Base-by-base conservation (phyloP, 306 rosid species). In the Cucurbita argyrosperma region DNA sequence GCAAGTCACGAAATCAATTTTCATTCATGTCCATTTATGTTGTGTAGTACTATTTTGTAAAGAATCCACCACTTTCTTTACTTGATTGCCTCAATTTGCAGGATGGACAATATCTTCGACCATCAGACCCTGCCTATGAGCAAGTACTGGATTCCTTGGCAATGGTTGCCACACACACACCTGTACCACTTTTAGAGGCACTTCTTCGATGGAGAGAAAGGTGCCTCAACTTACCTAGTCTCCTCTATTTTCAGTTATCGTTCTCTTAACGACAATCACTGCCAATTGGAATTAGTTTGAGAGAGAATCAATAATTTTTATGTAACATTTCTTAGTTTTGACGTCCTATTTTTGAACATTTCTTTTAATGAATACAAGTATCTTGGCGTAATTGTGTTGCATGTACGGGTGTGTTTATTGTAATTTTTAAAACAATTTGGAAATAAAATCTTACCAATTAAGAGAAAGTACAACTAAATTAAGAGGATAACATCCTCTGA, bases 71-170 rank as follows among this genome's bases (percentile, higher is more conserved):
- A 23, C 19, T 13, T 30, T 7, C 4, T 35, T 30, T 42, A 13
- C 50, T 56, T 70, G 50, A 4, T 43, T 38, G 40, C 38, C 43
- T 58, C 47, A 66, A 52, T 59, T 64, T 53, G 52, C 76, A 89
- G 90, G 99, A 95, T 91, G 99, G 97, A 56, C 99, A 91, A 58
- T 89, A 91, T 78, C 96, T 95, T 67, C 97, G 97, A 72, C 96
- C 99, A 46, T 95, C 99, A 15, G 99, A 95, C 71, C 99, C 97
- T 23, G 99, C 97, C 14, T 95, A 95, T 61, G 99, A 95, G 84
- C 99, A 95, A 87, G 97, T 95, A 10, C 82, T 95, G 65, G 99
- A 95, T 86, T 95, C 99, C 8, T 85, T 95, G 23, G 99, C 97
- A 47, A 95, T 95, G 99, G 89, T 95, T 84, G 96, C 99, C 3